Percentiles rank a stretch among this genome's conserved stretches.
phyloP scores from a whole-genome alignment of 2,329 filamentous ascomycete species.

The Cytospora chrysosperma region DNA sequence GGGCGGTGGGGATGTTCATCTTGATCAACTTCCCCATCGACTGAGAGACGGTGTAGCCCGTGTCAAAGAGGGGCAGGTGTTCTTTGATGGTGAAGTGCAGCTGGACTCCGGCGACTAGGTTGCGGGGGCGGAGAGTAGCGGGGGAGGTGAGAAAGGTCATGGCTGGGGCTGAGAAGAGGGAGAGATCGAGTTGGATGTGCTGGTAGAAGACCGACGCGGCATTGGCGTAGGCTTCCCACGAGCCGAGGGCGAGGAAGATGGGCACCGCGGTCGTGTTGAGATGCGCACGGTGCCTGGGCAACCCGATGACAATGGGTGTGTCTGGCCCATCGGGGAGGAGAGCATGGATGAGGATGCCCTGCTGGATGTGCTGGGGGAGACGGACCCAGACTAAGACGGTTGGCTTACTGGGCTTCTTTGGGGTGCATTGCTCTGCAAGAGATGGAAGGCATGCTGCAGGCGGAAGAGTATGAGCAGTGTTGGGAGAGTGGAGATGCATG shows the following conservation, averaged over 20 bases:
- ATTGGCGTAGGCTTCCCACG: conserved; percentile 5
- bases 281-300: background rate
- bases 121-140: background rate
- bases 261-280: conserved; percentile 5
- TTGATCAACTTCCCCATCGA: conserved; percentile 7
- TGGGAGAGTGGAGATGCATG: background rate
- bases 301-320: background rate
- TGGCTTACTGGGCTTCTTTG: background rate
- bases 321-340: conserved; percentile 1
- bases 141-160: conserved; percentile 17
- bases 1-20: conserved; percentile 15
- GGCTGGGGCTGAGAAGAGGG: background rate
- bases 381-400: background rate
- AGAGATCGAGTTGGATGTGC: background rate
- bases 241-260: conserved; percentile 12
- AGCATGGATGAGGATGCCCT: conserved; percentile 1
- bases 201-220: conserved; percentile 13
- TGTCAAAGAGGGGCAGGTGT: conserved; percentile 14
- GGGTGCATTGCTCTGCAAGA: background rate
- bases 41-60: background rate
- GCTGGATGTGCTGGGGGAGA: conserved; percentile 6
- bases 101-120: background rate
- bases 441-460: background rate
- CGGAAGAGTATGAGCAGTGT: background rate
- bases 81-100: conserved; percentile 11